Evolutionary conservation across 202 grass and related monocot genomes (phyloP).

Genomic region (Schoenoplectus tabernaemontani): DNA sequence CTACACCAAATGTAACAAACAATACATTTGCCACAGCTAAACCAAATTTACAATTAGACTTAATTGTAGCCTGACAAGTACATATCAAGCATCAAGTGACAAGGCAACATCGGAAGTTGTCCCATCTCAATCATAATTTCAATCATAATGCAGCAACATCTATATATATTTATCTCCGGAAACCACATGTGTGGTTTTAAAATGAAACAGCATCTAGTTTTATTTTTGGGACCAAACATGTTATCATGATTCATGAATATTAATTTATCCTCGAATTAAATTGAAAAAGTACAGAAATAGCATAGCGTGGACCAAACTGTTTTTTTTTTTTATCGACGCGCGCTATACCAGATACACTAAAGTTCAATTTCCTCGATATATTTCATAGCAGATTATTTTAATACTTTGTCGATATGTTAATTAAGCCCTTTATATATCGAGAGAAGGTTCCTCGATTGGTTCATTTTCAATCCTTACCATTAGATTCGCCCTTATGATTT

Average conservation of each 20-base stretch:
- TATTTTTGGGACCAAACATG: background rate
- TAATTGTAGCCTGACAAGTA: constrained; percentile 17
- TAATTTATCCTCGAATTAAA: background rate
- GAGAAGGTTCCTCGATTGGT: too few species aligned
- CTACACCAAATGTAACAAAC: background rate
- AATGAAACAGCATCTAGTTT: background rate
- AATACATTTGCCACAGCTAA: background rate
- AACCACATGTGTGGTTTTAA: constrained; percentile 14
- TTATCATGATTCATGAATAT: background rate
- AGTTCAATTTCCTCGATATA: background rate
- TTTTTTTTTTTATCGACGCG: background rate
- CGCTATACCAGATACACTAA: background rate
- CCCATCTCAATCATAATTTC: constrained; percentile 40
- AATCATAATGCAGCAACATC: constrained; percentile 4
- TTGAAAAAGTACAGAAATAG: background rate
- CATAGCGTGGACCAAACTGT: background rate
- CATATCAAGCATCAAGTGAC: constrained; percentile 11
- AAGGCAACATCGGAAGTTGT: constrained; percentile 37
- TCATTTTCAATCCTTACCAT: too few species aligned
- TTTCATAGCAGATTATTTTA: background rate
- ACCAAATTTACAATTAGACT: background rate
- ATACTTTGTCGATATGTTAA: too few species aligned
- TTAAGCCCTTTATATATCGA: too few species aligned
- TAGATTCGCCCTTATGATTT: too few species aligned
- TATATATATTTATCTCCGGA: background rate